phyloP scores from a whole-genome alignment of 1,284 basidiomycete genomes.

The Leccinum griseonigrum region DNA sequence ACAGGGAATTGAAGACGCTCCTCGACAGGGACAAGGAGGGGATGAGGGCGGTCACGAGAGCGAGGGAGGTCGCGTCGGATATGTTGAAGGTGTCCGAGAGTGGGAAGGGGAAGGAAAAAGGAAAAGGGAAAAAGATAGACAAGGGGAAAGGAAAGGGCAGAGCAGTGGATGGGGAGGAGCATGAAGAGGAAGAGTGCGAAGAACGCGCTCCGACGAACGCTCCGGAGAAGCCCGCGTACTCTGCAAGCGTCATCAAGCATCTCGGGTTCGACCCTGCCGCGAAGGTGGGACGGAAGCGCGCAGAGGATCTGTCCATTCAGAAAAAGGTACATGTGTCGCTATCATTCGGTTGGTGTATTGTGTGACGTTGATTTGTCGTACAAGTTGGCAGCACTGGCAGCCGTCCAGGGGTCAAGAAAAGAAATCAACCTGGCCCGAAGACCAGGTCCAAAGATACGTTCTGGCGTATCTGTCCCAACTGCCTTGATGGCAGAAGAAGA shows the following conservation, averaged over 20 bases:
- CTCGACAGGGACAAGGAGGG: conserved; percentile 62
- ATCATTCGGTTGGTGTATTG: neutral
- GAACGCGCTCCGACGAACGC: conserved; percentile 13
- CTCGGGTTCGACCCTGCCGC: conserved; percentile 73
- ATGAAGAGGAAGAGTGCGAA: conserved; percentile 21
- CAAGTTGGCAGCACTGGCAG: conserved; percentile 52
- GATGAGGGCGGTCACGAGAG: conserved; percentile 56
- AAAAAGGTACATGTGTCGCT: conserved; percentile 47
- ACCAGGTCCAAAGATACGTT: conserved; percentile 53
- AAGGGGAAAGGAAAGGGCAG: conserved; percentile 18
- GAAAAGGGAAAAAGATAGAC: conserved; percentile 24
- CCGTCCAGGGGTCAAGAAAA: conserved; percentile 45
- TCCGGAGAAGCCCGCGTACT: conserved; percentile 49
- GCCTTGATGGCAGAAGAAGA: conserved; percentile 24
- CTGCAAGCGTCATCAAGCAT: conserved; percentile 59
- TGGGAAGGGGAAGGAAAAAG: conserved; percentile 13
- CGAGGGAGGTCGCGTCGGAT: conserved; percentile 44
- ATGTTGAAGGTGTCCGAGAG: conserved; percentile 18
- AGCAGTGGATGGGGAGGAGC: neutral
- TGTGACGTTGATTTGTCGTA: neutral
- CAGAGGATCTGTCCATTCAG: conserved; percentile 42
- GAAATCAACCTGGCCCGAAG: conserved; percentile 52
- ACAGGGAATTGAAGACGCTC: conserved; percentile 56
- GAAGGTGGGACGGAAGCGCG: conserved; percentile 45
- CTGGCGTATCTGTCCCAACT: conserved; percentile 40